Percentiles rank a stretch among this genome's conserved stretches.
phyloP scores from a whole-genome alignment of 768 basidiomycete genomes.

The Naganishia kalamii region DNA sequence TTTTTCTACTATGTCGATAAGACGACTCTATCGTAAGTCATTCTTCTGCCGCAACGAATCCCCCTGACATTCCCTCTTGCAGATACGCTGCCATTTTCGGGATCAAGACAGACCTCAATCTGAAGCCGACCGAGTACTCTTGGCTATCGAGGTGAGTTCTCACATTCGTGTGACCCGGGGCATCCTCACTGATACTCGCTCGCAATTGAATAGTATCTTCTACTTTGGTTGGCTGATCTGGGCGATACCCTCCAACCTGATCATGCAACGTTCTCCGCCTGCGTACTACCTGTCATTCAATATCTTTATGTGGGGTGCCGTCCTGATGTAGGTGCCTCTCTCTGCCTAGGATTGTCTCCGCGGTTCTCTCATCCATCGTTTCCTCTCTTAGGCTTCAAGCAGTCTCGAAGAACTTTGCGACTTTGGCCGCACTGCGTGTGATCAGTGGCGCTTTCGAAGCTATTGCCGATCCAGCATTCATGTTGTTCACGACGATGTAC shows the following conservation, averaged over 20 bases:
- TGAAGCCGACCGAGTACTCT: slow-evolving; percentile 45
- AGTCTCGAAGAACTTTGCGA: slow-evolving; percentile 47
- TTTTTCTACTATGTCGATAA: slow-evolving; percentile 43
- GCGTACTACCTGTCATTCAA: slow-evolving; percentile 49
- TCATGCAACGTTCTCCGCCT: slow-evolving; percentile 49
- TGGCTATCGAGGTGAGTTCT: slow-evolving; percentile 33
- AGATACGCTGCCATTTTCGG: slow-evolving; percentile 44
- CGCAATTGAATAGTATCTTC: slow-evolving; percentile 39
- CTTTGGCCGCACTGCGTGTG: slow-evolving; percentile 48
- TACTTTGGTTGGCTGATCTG: slow-evolving; percentile 50
- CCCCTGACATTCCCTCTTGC: not conserved
- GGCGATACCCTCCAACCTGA: slow-evolving; percentile 50
- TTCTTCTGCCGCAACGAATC: not conserved
- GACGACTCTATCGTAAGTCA: slow-evolving; percentile 35
- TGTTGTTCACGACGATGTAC: slow-evolving; percentile 48
- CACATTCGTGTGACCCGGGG: slow-evolving; percentile 30
- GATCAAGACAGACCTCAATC: slow-evolving; percentile 45
- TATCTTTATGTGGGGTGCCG: slow-evolving; percentile 48
- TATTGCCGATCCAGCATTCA: slow-evolving; percentile 48
- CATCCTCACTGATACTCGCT: not conserved
- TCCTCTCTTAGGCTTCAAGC: slow-evolving; percentile 39
- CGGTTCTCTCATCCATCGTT: not conserved
- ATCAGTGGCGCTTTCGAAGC: slow-evolving; percentile 49
- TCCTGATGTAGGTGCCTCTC: slow-evolving; percentile 42
- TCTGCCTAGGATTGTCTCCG: not conserved